Base-by-base conservation (phyloP, 73 alveolate species). In the Loxodes magnus region DNA sequence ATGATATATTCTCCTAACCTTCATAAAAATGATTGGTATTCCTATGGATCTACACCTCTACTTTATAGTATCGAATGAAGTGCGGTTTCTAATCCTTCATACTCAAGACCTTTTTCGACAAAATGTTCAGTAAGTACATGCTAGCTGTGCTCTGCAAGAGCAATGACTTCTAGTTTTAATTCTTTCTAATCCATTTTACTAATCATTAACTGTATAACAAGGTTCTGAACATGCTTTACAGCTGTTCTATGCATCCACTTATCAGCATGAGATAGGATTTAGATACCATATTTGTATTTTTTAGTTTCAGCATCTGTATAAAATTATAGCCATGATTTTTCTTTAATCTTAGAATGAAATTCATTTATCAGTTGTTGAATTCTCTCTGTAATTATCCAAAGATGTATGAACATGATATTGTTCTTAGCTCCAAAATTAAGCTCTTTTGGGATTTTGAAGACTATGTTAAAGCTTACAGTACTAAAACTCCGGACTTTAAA, bases 1-100 rank as follows among this genome's bases (percentile, higher is more conserved):
- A 46, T 46, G 5, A 46, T 23, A 2, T 46, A 46, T 22, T 46
- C 59, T n/a, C 59, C 59, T 5, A 46, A 25, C 27, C 7, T 7
- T n/a, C 7, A 19, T 5, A 46, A 37, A 46, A 46, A 46, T 7
- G n/a, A 22, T n/a, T 37, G 59, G 14, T 12, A 10, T 25, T 46
- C 17, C 17, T 10, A 25, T 20, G n/a, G 7, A 14, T 17, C n/a
- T 0, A 9, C 43, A 7, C n/a, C 7, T 2, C 26, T 20, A 0
- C 43, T 37, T 20, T n/a, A 46, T 25, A 46, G 27, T 10, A 19
- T 46, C 60, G 28, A 5, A 14, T 46, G 59, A 37, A 46, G 22
- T 46, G 27, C 22, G n/a, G 7, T 41, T 7, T 46, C 59, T 0
- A 46, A 24, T 7, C 26, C 39, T 1, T 1, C 53, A 9, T 10